Evolutionary conservation across 2,329 filamentous ascomycete species (phyloP), one percentile per base, ranked within the genome.

Genomic region (Allantophomopsis cytisporea): DNA sequence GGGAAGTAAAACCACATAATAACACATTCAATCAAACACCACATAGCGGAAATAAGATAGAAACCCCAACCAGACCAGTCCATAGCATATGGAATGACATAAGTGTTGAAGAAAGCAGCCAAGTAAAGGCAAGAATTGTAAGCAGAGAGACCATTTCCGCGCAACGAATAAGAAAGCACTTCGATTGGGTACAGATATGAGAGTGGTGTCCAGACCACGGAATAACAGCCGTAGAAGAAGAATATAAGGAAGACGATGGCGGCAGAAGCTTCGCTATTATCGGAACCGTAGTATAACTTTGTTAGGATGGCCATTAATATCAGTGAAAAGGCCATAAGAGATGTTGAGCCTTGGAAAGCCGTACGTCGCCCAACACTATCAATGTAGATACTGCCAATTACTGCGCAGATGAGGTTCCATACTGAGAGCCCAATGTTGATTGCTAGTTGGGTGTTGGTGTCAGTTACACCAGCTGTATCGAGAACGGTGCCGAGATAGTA

Each of bases 361-460:
- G 69, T 68, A 2, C 75, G 68, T 30, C 75, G 70, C 13, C 74
- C 71, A 5, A 76, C 42, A 2, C 64, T 62, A 31, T 77, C 73
- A 1, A 71, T 70, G 38, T 77, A 60, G 12, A 64, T 59, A 4
- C 73, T 71, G 35, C 75, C 75, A 0, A 68, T 47, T 14, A 74
- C 58, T 14, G 71, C 67, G 49, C 66, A 69, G 30, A 73, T 56
- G 51, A 74, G 70, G 45, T 69, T 61, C 23, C 66, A 64, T 54
- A 70, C 67, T 50, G 68, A 67, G 12, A 78, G 60, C 1, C 58
- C 65, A 45, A 79, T 68, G 39, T 74, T 69, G 13, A 68, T 65
- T 5, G 69, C 63, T 12, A 33, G 23, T 43, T 59, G 55, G 7
- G 51, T 52, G 14, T 48, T 49, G 37, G 49, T 46, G 35, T 55